Evolutionary conservation across 2,329 filamentous ascomycete genomes (phyloP), one percentile per base, ranked within the genome.

Genomic region (Chaetomiaceae sp.): DNA sequence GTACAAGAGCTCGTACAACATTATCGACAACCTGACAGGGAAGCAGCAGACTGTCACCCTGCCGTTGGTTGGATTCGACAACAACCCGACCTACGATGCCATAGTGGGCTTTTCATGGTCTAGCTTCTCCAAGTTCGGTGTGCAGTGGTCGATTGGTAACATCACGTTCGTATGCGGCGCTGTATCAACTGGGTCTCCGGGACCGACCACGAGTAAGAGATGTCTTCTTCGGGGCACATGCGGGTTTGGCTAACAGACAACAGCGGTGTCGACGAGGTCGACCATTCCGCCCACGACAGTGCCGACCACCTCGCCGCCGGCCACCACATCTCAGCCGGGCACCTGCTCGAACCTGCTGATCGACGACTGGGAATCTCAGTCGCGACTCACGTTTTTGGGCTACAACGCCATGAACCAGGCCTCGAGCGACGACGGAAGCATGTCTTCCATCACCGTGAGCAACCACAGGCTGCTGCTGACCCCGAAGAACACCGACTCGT

Each of bases 361-460:
- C 44, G 78, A 82, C 52, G 78, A 82, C 63, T 82, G 75, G 71
- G 69, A 68, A 44, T 81, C 78, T 8, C 78, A 82, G 58, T 81
- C 78, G 6, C 75, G 78, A 24, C 61, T 81, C 42, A 78, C 74
- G 1, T 82, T 82, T 61, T 62, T 82, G 14, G 75, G 68, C 56
- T 81, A 81, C 66, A 82, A 82, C 57, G 69, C 78, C 30, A 65
- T 81, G 63, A 64, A 74, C 2, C 65, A 74, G 51, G 68, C 78
- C 4, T 73, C 73, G 6, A 78, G 75, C 27, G 75, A 79, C 51
- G 78, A 81, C 58, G 71, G 63, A 2, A 74, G 73, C 6, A 79
- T 81, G 74, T 66, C 68, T 18, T 78, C 75, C 1, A 63, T 80
- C 19, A 65, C 70, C 12, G 75, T 80, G 32, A 68, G 68, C 50